phyloP scores from a whole-genome alignment of 2,329 filamentous ascomycete species.

The Hawksworthiomyces lignivorus region DNA sequence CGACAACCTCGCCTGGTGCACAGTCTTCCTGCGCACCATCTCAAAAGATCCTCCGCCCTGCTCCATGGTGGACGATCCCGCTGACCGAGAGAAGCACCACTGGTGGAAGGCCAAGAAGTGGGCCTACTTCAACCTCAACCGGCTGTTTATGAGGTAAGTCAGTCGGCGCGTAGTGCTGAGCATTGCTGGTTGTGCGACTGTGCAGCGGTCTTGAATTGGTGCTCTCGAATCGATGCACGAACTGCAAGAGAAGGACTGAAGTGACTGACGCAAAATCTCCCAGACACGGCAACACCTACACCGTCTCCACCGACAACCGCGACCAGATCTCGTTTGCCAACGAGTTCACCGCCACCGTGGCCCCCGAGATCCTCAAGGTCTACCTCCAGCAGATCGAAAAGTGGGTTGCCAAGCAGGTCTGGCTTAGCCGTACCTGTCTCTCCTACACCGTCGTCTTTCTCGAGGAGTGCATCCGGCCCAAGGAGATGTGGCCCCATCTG shows the following conservation, averaged over 20 bases:
- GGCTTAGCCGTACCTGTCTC: constrained; percentile 89
- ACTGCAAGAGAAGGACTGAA: too few species aligned
- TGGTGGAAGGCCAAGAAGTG: constrained; percentile 99
- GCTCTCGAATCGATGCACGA: too few species aligned
- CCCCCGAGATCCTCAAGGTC: constrained; percentile 90
- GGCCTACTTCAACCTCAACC: constrained; percentile 96
- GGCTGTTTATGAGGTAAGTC: constrained; percentile 78
- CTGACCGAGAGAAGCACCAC: constrained; percentile 86
- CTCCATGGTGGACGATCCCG: constrained; percentile 69
- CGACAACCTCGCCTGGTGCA: constrained; percentile 90
- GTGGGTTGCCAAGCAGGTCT: constrained; percentile 90
- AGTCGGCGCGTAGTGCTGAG: background rate
- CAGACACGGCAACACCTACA: constrained; percentile 83
- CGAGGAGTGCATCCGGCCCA: constrained; percentile 95
- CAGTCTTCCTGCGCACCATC: constrained; percentile 84
- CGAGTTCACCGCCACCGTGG: constrained; percentile 82
- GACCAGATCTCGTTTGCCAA: constrained; percentile 80
- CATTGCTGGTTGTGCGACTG: too few species aligned
- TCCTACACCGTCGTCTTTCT: constrained; percentile 92
- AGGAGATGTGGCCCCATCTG: constrained; percentile 91
- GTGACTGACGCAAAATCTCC: background rate
- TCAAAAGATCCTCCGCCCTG: constrained; percentile 73
- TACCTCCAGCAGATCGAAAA: constrained; percentile 94
- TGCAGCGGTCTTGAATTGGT: too few species aligned
- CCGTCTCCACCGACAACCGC: constrained; percentile 61